phyloP scores from a whole-genome alignment of 345 rosid genomes.

The Physaria fendleri region DNA sequence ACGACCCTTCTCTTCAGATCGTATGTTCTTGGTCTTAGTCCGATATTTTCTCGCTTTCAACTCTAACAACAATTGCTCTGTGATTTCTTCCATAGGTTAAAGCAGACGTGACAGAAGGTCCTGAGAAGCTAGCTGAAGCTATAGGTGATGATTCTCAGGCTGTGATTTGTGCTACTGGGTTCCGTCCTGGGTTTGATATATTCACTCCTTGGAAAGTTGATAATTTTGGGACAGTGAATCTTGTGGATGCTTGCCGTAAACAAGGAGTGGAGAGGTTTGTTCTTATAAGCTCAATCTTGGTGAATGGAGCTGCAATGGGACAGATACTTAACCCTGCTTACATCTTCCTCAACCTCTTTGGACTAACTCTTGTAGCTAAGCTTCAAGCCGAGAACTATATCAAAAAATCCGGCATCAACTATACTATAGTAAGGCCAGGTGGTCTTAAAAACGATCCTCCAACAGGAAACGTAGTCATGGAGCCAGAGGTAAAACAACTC shows the following conservation, averaged over 20 bases:
- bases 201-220: constrained; percentile 93
- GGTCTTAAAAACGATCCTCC: constrained; percentile 82
- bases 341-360: constrained; percentile 75
- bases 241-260: constrained; percentile 80
- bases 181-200: constrained; percentile 71
- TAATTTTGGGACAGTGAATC: constrained; percentile 73
- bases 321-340: constrained; percentile 87
- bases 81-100: constrained; percentile 45
- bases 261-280: constrained; percentile 60
- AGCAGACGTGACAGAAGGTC: constrained; percentile 85
- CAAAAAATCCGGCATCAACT: constrained; percentile 66
- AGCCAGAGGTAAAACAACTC: constrained; percentile 57
- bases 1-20: constrained; percentile 62
- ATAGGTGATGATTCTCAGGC: constrained; percentile 80
- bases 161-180: constrained; percentile 83
- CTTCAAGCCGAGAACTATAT: constrained; percentile 86
- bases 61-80: not conserved
- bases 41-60: not conserved
- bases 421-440: constrained; percentile 84
- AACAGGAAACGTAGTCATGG: constrained; percentile 73
- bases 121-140: constrained; percentile 68
- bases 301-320: constrained; percentile 95
- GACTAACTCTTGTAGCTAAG: constrained; percentile 82
- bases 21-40: constrained; percentile 36
- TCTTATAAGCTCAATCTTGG: constrained; percentile 79